These are phyloP conservation scores for Microbotryum silenes-acaulis DNA, from an alignment of 1,284 basidiomycete genomes.

Conservation along the genomic window DNA sequence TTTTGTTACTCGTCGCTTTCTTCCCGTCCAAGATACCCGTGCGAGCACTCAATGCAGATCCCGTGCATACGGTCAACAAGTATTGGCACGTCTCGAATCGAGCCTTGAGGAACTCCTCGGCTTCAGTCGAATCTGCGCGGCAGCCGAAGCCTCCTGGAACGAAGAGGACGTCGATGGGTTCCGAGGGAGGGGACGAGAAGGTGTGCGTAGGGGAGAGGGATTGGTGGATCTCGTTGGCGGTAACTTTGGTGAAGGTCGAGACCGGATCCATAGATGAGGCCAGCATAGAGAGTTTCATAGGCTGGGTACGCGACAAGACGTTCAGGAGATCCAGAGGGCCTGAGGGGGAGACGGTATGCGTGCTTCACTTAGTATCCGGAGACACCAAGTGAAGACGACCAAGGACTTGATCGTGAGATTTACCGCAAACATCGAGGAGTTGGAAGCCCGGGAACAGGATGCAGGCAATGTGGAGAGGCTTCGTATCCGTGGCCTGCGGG, in stretches of 20 bases:
- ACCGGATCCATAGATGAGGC: slow-evolving; percentile 1
- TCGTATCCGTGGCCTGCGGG: too few species aligned
- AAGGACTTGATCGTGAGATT: too few species aligned
- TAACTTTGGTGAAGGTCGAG: background rate
- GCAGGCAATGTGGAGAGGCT: background rate
- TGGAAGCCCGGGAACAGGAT: slow-evolving; percentile 1
- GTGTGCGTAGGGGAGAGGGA: slow-evolving; percentile 1
- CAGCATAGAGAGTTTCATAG: background rate
- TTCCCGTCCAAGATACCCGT: slow-evolving; percentile 4
- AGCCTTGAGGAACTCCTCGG: background rate
- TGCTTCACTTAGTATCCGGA: too few species aligned
- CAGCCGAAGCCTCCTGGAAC: slow-evolving; percentile 4
- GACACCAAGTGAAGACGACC: too few species aligned
- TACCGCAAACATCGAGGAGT: slow-evolving; percentile 1
- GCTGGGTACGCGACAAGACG: background rate
- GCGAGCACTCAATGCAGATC: background rate
- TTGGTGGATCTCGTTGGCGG: background rate
- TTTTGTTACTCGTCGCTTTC: slow-evolving; percentile 2
- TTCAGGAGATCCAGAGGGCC: background rate
- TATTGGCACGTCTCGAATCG: background rate
- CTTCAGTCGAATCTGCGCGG: background rate
- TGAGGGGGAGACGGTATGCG: too few species aligned
- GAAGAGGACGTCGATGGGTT: background rate
- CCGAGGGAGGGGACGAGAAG: background rate
- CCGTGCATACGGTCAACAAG: slow-evolving; percentile 4